Percentiles rank a stretch among this genome's conserved stretches.
phyloP scores from a whole-genome alignment of 352 stramenopile genomes.

The Phytophthora pluvialis region DNA sequence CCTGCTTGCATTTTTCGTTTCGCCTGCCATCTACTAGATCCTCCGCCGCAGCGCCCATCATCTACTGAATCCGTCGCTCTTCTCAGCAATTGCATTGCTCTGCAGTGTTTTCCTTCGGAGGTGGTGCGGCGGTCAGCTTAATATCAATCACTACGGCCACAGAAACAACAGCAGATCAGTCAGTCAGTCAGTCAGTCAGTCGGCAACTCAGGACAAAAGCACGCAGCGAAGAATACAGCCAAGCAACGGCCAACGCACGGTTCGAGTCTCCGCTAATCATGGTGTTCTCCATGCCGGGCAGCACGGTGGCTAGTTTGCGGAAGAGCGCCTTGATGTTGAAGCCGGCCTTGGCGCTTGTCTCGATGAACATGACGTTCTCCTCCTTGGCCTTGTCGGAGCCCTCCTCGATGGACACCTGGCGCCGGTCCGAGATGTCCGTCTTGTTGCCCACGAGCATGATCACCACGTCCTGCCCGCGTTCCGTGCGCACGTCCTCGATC shows the following conservation, averaged over 20 bases:
- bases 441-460: slow-evolving; percentile 99
- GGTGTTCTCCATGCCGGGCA: slow-evolving; percentile 96
- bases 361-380: slow-evolving; percentile 99
- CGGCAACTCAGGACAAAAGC: too few relatives aligned
- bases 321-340: slow-evolving; percentile 99
- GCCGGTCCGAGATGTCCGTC: slow-evolving; percentile 98
- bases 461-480: slow-evolving; percentile 98
- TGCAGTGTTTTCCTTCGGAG: slow-evolving; percentile 74
- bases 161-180: slow-evolving; percentile 12
- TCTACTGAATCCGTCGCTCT: slow-evolving; percentile 25
- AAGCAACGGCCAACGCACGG: slow-evolving; percentile 46
- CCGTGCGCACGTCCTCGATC: slow-evolving; percentile 98
- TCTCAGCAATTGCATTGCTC: slow-evolving; percentile 79
- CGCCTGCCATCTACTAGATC: slow-evolving; percentile 25
- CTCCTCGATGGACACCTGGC: slow-evolving; percentile 97
- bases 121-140: slow-evolving; percentile 83
- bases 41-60: slow-evolving; percentile 12
- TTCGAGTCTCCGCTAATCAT: slow-evolving; percentile 89
- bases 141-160: slow-evolving; percentile 82
- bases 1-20: slow-evolving; percentile 29
- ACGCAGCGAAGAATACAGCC: too few relatives aligned
- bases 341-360: slow-evolving; percentile 98
- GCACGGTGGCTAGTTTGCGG: slow-evolving; percentile 97
- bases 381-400: slow-evolving; percentile 98
- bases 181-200: slow-evolving; percentile 7